Evolutionary conservation across 805 yeast genomes (phyloP).

Genomic region (Starmera pachycereana): DNA sequence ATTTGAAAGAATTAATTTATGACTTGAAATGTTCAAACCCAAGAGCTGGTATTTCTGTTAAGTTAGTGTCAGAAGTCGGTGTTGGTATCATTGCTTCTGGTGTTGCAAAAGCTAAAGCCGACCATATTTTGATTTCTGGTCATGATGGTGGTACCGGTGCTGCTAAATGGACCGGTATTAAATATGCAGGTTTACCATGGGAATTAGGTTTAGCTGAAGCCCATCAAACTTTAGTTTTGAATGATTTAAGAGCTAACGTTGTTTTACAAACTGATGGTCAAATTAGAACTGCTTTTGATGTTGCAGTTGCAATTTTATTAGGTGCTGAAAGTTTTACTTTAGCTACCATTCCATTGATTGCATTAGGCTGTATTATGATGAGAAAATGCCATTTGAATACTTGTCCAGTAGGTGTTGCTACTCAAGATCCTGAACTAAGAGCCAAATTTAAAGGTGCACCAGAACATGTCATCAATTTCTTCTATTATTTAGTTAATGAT

Average conservation of each 20-base stretch:
- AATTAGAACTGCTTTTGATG: slow-evolving; percentile 92
- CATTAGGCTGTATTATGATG: slow-evolving; percentile 97
- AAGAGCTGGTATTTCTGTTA: slow-evolving; percentile 92
- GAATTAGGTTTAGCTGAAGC: slow-evolving; percentile 97
- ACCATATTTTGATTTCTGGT: slow-evolving; percentile 90
- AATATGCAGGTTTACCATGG: slow-evolving; percentile 98
- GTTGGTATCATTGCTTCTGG: slow-evolving; percentile 99
- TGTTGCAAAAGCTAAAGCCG: slow-evolving; percentile 98
- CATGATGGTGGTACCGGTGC: slow-evolving; percentile 99
- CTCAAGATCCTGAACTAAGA: slow-evolving; percentile 92
- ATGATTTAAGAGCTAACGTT: slow-evolving; percentile 93
- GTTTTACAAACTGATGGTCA: slow-evolving; percentile 98
- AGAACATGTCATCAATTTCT: slow-evolving; percentile 96
- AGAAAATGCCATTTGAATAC: slow-evolving; percentile 89
- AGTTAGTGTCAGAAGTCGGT: slow-evolving; percentile 96
- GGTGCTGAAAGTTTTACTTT: slow-evolving; percentile 99
- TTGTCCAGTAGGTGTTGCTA: slow-evolving; percentile 98
- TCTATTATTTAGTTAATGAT: slow-evolving; percentile 89
- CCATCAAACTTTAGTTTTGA: slow-evolving; percentile 91
- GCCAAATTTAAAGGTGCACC: slow-evolving; percentile 93
- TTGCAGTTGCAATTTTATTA: slow-evolving; percentile 88
- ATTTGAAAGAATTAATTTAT: slow-evolving; percentile 90
- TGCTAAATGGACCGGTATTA: slow-evolving; percentile 93
- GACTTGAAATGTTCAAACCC: slow-evolving; percentile 97
- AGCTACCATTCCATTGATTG: slow-evolving; percentile 94